A percentile compares a stretch with the other conserved stretches of the same genome.
Conservation (phyloP, 2,329 filamentous ascomycete genomes). For the Microcyclosporella mali region DNA sequence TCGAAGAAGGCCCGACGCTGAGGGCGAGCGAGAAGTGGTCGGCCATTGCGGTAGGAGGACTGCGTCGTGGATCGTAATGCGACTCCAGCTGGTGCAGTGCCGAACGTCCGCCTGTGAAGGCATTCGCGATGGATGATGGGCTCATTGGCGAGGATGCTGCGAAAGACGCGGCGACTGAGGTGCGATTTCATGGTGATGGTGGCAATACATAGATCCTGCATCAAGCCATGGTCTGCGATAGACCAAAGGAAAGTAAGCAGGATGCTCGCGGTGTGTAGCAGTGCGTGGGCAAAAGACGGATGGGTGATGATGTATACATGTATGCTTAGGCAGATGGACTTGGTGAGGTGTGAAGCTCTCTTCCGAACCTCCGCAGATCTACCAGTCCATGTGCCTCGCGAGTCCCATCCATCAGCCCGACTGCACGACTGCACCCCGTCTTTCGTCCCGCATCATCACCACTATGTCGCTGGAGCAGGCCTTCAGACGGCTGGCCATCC, state of each 20-base stretch:
- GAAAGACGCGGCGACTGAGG: conserved; percentile 55
- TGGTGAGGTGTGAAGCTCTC: neutral
- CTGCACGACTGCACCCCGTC: neutral
- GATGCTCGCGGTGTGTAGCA: too few species aligned
- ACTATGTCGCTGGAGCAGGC: conserved; percentile 28
- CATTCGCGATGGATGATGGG: conserved; percentile 43
- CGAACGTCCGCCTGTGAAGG: conserved; percentile 32
- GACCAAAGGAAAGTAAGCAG: conserved; percentile 1
- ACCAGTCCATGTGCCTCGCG: too few species aligned
- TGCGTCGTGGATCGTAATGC: neutral
- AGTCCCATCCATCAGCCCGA: conserved; percentile 1
- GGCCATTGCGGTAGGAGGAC: neutral
- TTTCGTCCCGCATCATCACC: conserved; percentile 1
- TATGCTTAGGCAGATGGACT: neutral
- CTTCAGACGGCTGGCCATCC: conserved; percentile 24
- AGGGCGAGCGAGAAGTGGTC: neutral
- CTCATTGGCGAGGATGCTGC: conserved; percentile 50
- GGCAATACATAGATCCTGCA: neutral
- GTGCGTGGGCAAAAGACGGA: too few species aligned
- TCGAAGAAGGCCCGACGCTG: conserved; percentile 55
- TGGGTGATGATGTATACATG: too few species aligned
- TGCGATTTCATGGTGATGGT: conserved; percentile 50
- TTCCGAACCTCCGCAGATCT: conserved; percentile 3
- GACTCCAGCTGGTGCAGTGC: neutral
- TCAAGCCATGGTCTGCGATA: conserved; percentile 2